phyloP scores from a whole-genome alignment of 441 rosid genomes.

The Hura crepitans region DNA sequence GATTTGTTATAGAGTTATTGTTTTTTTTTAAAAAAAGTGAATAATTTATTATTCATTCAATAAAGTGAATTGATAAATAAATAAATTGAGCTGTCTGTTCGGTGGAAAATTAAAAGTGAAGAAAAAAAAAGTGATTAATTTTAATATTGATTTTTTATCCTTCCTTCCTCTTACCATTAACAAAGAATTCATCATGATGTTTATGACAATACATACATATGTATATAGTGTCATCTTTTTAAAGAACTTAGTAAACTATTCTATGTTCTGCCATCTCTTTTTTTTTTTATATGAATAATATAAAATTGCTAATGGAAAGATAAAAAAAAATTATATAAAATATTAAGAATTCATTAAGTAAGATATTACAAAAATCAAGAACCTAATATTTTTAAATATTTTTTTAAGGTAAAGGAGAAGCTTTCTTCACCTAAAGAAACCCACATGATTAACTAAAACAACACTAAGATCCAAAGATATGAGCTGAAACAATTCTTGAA shows the following conservation, averaged over 20 bases:
- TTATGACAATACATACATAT: background rate
- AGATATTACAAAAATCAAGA: no score
- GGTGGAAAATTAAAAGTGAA: background rate
- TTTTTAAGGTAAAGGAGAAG: no score
- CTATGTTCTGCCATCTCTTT: slow-evolving; percentile 2
- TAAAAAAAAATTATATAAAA: background rate
- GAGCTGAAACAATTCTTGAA: no score
- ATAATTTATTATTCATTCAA: background rate
- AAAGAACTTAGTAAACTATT: background rate
- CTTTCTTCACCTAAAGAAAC: no score
- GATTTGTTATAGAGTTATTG: background rate
- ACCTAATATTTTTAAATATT: background rate
- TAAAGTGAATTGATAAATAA: background rate
- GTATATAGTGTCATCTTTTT: no score
- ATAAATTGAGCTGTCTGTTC: background rate
- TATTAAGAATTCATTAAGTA: background rate
- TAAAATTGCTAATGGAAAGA: no score
- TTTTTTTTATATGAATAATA: background rate
- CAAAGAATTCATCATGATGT: slow-evolving; percentile 8
- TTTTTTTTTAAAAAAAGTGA: background rate
- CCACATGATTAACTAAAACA: background rate
- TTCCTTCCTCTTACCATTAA: background rate
- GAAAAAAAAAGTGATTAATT: background rate
- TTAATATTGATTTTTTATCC: background rate
- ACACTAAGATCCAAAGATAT: background rate